Conservation (phyloP, 2,329 filamentous ascomycete genomes). For the Stylonectria norvegica region DNA sequence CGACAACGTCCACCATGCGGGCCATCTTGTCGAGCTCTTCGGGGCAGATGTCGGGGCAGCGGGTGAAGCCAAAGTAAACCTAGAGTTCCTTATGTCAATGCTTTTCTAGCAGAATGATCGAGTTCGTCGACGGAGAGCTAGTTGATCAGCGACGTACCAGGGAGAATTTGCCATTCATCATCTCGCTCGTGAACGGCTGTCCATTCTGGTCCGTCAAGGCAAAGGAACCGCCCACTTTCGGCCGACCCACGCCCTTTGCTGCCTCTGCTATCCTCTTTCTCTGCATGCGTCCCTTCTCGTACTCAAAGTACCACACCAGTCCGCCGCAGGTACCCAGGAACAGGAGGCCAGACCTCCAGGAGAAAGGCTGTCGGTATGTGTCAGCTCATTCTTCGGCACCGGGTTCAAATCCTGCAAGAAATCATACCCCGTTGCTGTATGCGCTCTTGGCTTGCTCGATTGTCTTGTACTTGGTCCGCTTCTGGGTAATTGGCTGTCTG, state of each 20-base stretch:
- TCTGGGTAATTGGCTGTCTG: constrained; percentile 35
- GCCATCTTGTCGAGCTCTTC: constrained; percentile 99
- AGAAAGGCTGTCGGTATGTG: constrained; percentile 69
- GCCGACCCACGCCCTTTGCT: constrained; percentile 86
- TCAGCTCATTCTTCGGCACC: constrained; percentile 19
- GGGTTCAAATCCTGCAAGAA: background rate
- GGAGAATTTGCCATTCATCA: constrained; percentile 83
- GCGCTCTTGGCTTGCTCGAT: constrained; percentile 58
- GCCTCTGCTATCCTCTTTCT: constrained; percentile 85
- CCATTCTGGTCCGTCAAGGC: constrained; percentile 79
- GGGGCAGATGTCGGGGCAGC: constrained; percentile 97
- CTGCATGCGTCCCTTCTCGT: constrained; percentile 88
- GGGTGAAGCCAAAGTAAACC: constrained; percentile 98
- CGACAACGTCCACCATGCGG: constrained; percentile 77
- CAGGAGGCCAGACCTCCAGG: constrained; percentile 81
- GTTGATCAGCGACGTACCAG: no score
- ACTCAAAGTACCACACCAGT: constrained; percentile 86
- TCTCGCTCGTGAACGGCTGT: constrained; percentile 69
- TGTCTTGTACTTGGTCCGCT: constrained; percentile 47
- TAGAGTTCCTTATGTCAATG: no score
- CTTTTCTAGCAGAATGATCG: no score
- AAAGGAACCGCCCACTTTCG: constrained; percentile 90
- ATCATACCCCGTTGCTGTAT: constrained; percentile 52
- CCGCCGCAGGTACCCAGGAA: constrained; percentile 77
- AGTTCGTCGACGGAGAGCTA: no score